Base-by-base conservation (phyloP, 148 eudicot genomes). In the Rhododendron ovatum region DNA sequence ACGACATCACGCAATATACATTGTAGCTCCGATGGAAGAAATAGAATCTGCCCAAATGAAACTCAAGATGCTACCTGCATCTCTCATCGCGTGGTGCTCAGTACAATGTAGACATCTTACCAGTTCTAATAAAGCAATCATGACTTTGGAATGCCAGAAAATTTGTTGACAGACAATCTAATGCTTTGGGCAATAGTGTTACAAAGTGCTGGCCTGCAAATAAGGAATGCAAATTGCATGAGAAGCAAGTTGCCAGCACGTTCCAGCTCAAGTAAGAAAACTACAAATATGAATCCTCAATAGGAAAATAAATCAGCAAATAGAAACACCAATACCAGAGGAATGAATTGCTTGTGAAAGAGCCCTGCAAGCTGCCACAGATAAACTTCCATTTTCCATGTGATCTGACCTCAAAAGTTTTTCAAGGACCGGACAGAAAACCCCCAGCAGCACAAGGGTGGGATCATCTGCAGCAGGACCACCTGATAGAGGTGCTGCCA, bases 71-170 rank as follows among this genome's bases (percentile, higher is more conserved):
- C 61, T 13, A 73, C 79, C 85, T 43, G 14, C 47, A 53, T 10
- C 50, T 17, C 78, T 57, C 43, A 83, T 45, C 45, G 26, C 15
- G 50, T 50, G 87, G 11, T 69, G 45, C 51, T 47, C 55, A 75
- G 69, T 13, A 55, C 41, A 41, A 28, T 83, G 61, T 28, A 33
- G 80, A 83, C 81, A 84, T 26, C 84, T 88, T 86, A 94, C 99
- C 99, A 91, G 99, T 93, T 91, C 93, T 92, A 88, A 97, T 91
- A 90, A 93, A 97, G 94, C 98, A 95, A 87, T 97, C 99, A 63
- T 97, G 99, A 90, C 85, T 90, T 89, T 92, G 95, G 83, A 91
- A 97, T 82, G 93, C 88, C 88, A 90, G 85, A 83, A 97, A 97
- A 86, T 94, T 97, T 85, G 93, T 88, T n/a, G 98, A 92, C 65